These are phyloP conservation scores for Viridothelium virens DNA, from an alignment of 495 filamentous ascomycete genomes.

Conservation along the genomic window DNA sequence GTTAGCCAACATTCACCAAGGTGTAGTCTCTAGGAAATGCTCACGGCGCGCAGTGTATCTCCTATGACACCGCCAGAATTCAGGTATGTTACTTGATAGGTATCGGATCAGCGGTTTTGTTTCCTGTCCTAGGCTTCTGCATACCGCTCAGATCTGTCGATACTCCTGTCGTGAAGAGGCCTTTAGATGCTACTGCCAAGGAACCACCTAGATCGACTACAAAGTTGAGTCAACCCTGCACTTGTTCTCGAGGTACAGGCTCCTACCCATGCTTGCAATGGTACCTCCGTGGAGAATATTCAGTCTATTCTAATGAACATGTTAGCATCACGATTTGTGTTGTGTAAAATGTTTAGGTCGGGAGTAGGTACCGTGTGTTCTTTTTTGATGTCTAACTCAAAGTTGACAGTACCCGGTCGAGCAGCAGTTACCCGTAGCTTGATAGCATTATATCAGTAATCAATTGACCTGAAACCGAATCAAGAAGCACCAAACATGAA, in stretches of 20 bases:
- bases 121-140: too few species aligned
- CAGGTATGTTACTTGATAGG: constrained; percentile 71
- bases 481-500: too few species aligned
- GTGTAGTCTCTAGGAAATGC: constrained; percentile 23
- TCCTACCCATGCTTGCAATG: constrained; percentile 77
- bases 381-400: constrained; percentile 77
- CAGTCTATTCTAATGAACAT: constrained; percentile 62
- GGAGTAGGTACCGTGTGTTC: constrained; percentile 65
- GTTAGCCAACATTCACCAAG: constrained; percentile 26
- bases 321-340: neutral
- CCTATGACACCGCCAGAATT: constrained; percentile 75
- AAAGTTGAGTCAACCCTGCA: neutral
- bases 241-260: neutral
- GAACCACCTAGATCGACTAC: constrained; percentile 86
- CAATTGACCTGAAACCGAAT: too few species aligned
- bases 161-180: constrained; percentile 81
- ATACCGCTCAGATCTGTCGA: constrained; percentile 85
- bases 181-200: constrained; percentile 83
- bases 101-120: too few species aligned
- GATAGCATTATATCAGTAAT: neutral
- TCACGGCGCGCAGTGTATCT: constrained; percentile 60
- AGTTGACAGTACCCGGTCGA: constrained; percentile 68
- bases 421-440: constrained; percentile 73
- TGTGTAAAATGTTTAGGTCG: neutral
- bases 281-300: constrained; percentile 90